Conservation (phyloP, 1,139 yeast species). For the Ogataea hybrid region DNA sequence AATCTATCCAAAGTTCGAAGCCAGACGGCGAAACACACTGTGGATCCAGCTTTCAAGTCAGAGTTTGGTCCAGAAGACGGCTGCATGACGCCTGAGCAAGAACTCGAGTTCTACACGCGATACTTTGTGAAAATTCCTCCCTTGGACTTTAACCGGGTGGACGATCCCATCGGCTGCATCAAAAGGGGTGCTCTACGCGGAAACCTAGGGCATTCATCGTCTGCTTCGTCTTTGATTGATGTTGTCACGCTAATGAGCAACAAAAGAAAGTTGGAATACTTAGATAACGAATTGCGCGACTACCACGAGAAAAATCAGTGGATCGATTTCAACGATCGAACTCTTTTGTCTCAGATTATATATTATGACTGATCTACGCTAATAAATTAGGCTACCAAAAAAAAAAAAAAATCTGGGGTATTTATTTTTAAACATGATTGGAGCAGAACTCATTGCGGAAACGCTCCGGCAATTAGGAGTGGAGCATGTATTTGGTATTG, state of each 20-base stretch:
- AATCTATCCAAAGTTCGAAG: too few relatives aligned
- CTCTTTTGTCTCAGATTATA: constrained; percentile 11
- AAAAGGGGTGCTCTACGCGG: constrained; percentile 18
- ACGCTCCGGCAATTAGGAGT: constrained; percentile 48
- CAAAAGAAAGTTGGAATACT: constrained; percentile 9
- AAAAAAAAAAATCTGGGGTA: constrained; percentile 6
- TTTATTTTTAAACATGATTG: constrained; percentile 22
- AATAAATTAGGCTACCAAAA: background rate
- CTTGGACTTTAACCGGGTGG: constrained; percentile 15
- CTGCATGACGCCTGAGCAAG: too few relatives aligned
- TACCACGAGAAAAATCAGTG: constrained; percentile 14
- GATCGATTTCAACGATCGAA: constrained; percentile 14
- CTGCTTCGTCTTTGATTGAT: constrained; percentile 18
- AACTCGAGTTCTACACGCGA: too few relatives aligned
- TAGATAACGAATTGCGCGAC: constrained; percentile 12
- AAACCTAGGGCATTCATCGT: constrained; percentile 22
- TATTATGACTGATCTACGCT: constrained; percentile 7
- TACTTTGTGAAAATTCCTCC: too few relatives aligned
- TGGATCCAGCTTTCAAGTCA: too few relatives aligned
- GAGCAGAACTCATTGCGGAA: constrained; percentile 46
- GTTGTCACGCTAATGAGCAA: constrained; percentile 4
- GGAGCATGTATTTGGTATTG: constrained; percentile 58
- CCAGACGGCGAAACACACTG: too few relatives aligned
- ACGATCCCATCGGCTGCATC: constrained; percentile 22
- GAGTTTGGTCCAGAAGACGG: too few relatives aligned